A percentile compares a stretch with the other conserved stretches of the same genome.
These are phyloP conservation scores for Scheffersomyces stipitis DNA, from an alignment of 805 yeast genomes.

Conservation along the genomic window DNA sequence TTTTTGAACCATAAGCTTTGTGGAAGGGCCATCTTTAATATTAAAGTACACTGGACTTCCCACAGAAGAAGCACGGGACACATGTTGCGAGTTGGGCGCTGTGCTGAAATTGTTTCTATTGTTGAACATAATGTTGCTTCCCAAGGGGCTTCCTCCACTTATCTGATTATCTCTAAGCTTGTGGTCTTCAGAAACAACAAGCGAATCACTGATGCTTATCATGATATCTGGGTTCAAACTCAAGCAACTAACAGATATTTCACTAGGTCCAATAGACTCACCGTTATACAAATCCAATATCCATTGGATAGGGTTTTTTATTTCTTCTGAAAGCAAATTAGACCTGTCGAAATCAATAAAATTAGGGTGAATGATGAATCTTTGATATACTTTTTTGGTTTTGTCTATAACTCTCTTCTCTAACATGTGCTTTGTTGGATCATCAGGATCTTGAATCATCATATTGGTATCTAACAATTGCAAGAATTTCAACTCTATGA, in stretches of 20 bases:
- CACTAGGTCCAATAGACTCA: conserved; percentile 14
- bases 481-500: conserved; percentile 10
- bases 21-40: conserved; percentile 6
- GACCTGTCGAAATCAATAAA: conserved; percentile 31
- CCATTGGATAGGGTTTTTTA: conserved; percentile 20
- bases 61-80: conserved; percentile 19
- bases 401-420: conserved; percentile 7
- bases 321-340: conserved; percentile 21
- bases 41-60: conserved; percentile 21
- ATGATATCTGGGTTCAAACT: conserved; percentile 18
- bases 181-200: not conserved
- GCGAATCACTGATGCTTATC: conserved; percentile 11
- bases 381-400: conserved; percentile 26
- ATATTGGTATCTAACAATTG: conserved; percentile 2
- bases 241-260: conserved; percentile 18
- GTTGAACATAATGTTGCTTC: not conserved
- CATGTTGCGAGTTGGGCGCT: conserved; percentile 9
- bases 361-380: conserved; percentile 51
- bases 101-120: not conserved
- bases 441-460: not conserved
- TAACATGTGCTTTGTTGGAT: not conserved
- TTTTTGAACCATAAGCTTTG: conserved; percentile 3
- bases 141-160: not conserved
- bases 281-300: conserved; percentile 10
- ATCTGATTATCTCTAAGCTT: not conserved